phyloP scores from a whole-genome alignment of 2,329 filamentous ascomycete genomes.

The Colletotrichum orchidophilum region DNA sequence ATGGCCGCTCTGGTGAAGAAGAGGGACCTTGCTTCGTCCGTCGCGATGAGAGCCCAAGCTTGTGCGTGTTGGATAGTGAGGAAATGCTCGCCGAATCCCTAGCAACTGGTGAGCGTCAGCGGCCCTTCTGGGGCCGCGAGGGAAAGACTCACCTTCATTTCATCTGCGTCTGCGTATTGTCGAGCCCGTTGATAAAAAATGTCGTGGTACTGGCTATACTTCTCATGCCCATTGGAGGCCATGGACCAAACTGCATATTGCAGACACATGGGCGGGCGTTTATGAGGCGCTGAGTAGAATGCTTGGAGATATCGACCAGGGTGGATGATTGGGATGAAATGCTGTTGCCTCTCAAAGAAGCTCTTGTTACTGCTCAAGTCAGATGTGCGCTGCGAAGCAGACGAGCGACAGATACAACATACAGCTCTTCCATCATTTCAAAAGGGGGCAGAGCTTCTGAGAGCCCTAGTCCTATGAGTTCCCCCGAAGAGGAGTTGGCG shows the following conservation, averaged over 20 bases:
- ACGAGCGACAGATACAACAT: constrained; percentile 43
- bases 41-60: constrained; percentile 77
- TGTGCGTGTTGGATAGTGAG: constrained; percentile 84
- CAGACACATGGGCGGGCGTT: constrained; percentile 83
- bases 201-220: constrained; percentile 76
- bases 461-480: constrained; percentile 80
- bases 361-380: constrained; percentile 66
- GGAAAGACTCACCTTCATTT: constrained; percentile 71
- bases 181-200: constrained; percentile 84
- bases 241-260: constrained; percentile 91
- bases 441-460: constrained; percentile 83
- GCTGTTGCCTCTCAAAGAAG: constrained; percentile 81
- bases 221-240: constrained; percentile 75
- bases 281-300: constrained; percentile 75
- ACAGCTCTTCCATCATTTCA: constrained; percentile 87
- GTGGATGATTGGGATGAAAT: constrained; percentile 81
- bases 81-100: constrained; percentile 81
- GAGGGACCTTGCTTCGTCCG: constrained; percentile 86
- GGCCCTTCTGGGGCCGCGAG: background rate
- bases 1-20: constrained; percentile 88
- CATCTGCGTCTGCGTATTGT: constrained; percentile 84
- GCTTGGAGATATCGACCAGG: constrained; percentile 77
- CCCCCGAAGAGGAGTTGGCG: constrained; percentile 9
- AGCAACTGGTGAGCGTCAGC: background rate
- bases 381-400: background rate